Conservation (phyloP, 1,139 yeast species). For the Geotrichum europaeum region DNA sequence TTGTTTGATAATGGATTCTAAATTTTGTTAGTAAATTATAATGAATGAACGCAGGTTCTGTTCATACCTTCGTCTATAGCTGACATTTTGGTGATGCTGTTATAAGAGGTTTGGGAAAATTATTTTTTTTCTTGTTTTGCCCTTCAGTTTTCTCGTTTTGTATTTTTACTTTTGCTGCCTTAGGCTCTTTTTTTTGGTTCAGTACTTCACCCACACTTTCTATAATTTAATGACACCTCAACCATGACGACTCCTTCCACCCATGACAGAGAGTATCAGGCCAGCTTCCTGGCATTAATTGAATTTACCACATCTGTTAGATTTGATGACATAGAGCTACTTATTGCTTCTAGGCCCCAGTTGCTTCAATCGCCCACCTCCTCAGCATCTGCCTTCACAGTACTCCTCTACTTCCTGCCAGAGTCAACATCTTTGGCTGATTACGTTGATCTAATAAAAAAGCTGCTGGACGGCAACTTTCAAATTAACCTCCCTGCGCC, state of each 20-base stretch:
- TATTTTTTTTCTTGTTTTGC: slow-evolving; percentile 1
- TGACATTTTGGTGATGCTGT: background rate
- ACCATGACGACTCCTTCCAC: background rate
- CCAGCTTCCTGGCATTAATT: slow-evolving; percentile 4
- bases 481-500: background rate
- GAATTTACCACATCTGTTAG: slow-evolving; percentile 7
- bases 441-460: slow-evolving; percentile 9
- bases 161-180: background rate
- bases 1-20: slow-evolving; percentile 24
- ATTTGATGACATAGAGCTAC: background rate
- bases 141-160: background rate
- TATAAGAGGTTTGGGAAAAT: background rate
- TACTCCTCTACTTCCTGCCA: slow-evolving; percentile 14
- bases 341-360: background rate
- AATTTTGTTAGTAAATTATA: background rate
- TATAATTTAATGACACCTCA: background rate
- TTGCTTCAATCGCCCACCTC: slow-evolving; percentile 10
- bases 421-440: slow-evolving; percentile 9
- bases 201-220: background rate
- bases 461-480: slow-evolving; percentile 6
- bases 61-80: slow-evolving; percentile 8
- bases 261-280: background rate
- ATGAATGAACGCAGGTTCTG: background rate
- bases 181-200: background rate
- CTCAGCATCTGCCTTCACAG: slow-evolving; percentile 9